These are phyloP conservation scores for Porcisia hertigi DNA, from an alignment of 208 protist genomes.

Conservation along the genomic window DNA sequence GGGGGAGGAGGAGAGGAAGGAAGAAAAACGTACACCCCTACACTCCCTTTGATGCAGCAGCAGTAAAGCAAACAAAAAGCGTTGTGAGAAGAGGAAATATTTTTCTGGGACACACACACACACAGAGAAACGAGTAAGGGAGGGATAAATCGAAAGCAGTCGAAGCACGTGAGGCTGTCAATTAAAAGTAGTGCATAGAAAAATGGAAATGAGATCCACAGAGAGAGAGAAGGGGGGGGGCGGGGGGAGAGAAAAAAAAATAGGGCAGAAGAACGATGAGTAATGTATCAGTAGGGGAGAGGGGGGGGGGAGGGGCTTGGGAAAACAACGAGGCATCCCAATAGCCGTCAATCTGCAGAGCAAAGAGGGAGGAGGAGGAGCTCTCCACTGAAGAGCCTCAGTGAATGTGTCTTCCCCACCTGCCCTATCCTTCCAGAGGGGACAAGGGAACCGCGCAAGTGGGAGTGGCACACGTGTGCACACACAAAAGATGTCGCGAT, in stretches of 20 bases:
- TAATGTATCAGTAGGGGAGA: neutral
- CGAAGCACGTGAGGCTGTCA: neutral
- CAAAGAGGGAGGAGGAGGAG: neutral
- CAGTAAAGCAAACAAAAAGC: neutral
- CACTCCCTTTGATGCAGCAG: neutral
- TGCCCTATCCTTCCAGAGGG: neutral
- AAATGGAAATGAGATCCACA: neutral
- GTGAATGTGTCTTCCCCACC: neutral
- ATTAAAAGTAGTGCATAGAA: neutral
- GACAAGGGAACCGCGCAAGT: neutral
- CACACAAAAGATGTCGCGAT: neutral
- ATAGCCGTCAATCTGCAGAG: neutral
- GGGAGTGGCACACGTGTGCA: neutral
- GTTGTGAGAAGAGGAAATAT: neutral
- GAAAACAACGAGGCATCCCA: neutral
- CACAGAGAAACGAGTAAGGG: neutral
- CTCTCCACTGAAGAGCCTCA: neutral
- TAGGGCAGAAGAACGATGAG: neutral
- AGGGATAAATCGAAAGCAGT: neutral
- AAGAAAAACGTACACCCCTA: neutral
- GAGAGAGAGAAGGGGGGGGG: neutral
- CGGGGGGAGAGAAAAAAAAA: neutral
- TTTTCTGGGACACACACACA: neutral
- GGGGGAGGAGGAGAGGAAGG: too few relatives aligned
- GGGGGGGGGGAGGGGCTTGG: neutral